Conservation (phyloP, 225 moss, liverwort and hornwort genomes). For the Sphagnum contortum region DNA sequence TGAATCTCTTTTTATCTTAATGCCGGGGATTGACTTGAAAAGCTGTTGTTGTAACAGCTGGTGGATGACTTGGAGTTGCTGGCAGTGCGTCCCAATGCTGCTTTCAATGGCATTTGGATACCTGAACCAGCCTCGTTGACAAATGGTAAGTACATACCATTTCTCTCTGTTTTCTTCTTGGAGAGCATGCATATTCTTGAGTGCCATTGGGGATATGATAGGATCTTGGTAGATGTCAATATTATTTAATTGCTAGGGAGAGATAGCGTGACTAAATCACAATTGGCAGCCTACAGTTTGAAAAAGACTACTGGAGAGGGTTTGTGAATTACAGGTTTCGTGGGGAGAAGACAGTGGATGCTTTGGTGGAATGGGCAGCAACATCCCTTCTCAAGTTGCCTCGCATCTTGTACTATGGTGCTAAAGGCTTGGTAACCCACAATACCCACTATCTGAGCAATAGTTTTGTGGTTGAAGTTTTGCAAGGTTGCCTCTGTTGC, state of each 20-base stretch:
- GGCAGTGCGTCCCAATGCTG: conserved; percentile 63
- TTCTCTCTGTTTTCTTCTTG: not conserved
- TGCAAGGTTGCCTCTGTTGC: too few species aligned
- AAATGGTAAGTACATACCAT: conserved; percentile 34
- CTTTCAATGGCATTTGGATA: conserved; percentile 61
- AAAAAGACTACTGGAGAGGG: too few species aligned
- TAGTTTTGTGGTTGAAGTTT: too few species aligned
- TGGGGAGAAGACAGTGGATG: conserved; percentile 35
- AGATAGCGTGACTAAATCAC: too few species aligned
- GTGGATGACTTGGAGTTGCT: conserved; percentile 93
- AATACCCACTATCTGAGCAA: too few species aligned
- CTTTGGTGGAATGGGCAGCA: conserved; percentile 52
- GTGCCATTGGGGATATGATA: too few species aligned
- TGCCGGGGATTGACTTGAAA: too few species aligned
- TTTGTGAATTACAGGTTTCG: not conserved
- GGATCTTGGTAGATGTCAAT: too few species aligned
- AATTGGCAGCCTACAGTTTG: too few species aligned
- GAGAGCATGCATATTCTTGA: not conserved
- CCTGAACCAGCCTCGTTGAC: conserved; percentile 39
- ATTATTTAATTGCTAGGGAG: too few species aligned
- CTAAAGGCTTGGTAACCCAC: conserved; percentile 14
- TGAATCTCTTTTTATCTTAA: too few species aligned
- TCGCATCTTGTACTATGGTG: conserved; percentile 40
- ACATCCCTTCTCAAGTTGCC: conserved; percentile 49
- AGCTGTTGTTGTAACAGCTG: conserved; percentile 38